Evolutionary conservation across 2,329 filamentous ascomycete species (phyloP), one percentile per base, ranked within the genome.

Genomic region (Neopestalotiopsis sp.): DNA sequence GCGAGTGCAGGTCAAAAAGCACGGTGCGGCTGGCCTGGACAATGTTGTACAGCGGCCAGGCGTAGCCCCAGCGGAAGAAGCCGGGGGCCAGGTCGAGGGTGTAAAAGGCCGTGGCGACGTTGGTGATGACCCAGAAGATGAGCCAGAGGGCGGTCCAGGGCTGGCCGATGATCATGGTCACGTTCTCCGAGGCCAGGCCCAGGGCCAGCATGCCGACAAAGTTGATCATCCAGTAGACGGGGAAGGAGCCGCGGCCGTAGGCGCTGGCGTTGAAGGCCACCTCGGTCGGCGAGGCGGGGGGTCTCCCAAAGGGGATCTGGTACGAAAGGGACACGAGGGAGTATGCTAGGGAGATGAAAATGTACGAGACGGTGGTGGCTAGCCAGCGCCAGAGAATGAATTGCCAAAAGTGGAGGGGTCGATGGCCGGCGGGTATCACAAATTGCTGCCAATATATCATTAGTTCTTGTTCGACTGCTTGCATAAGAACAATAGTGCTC

Each of bases 71-170:
- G 2, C 78, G 75, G 74, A 89, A 92, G 73, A 92, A 91, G 0
- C 77, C 79, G 0, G 88, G 86, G 1, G 86, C 84, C 30, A 92
- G 79, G 32, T 89, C 86, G 58, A 91, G 80, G 4, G 86, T 79
- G 75, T 91, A 89, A 72, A 92, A 90, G 0, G 83, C 79, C 0
- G 88, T 90, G 0, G 84, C 81, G 0, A 91, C 88, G 73, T 92
- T 92, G 6, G 87, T 86, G 68, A 92, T 89, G 57, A 91, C 88
- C 89, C 88, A 91, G 73, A 90, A 91, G 68, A 91, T 90, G 1
- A 92, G 78, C 84, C 89, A 92, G 0, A 90, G 76, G 0, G 88
- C 84, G 2, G 76, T 76, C 88, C 88, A 91, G 0, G 88, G 89
- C 72, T 86, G 81, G 0, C 88, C 89, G 4, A 91, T 80, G 1